Evolutionary conservation across 352 stramenopile species (phyloP).

Genomic region (Phytophthora sp.): DNA sequence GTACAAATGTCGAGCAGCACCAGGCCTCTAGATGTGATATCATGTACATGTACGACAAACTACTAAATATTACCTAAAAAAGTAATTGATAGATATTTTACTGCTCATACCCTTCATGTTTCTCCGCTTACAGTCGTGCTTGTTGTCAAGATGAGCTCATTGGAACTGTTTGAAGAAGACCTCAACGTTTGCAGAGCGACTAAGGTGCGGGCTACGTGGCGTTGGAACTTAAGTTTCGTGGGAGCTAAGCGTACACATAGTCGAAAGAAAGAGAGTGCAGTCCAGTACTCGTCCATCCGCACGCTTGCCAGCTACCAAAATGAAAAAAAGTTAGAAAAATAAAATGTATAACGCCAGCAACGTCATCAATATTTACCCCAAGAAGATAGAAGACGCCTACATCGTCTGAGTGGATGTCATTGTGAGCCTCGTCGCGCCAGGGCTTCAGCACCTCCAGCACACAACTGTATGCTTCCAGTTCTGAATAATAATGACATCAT

Average conservation of each 20-base stretch:
- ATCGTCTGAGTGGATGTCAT: conserved; percentile 5
- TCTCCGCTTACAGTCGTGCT: neutral
- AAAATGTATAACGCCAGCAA: neutral
- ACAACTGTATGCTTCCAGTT: conserved; percentile 39
- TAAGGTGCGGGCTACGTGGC: conserved; percentile 51
- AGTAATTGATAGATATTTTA: conserved; percentile 25
- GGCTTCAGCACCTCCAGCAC: conserved; percentile 37
- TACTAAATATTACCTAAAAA: conserved; percentile 29
- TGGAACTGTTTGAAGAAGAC: conserved; percentile 34
- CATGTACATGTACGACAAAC: conserved; percentile 28
- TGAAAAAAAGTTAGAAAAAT: neutral
- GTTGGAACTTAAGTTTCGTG: conserved; percentile 55
- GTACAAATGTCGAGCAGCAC: conserved; percentile 19
- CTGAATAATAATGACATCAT: conserved; percentile 11
- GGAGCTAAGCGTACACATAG: conserved; percentile 47
- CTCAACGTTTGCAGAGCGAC: conserved; percentile 43
- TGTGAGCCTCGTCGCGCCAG: conserved; percentile 21
- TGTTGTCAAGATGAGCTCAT: neutral
- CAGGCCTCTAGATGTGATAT: conserved; percentile 1
- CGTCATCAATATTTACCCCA: conserved; percentile 34
- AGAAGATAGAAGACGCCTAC: conserved; percentile 50
- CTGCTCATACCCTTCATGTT: neutral
- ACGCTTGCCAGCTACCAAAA: conserved; percentile 47
- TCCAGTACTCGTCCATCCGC: conserved; percentile 44
- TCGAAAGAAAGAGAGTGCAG: conserved; percentile 54